Percentiles rank a stretch among this genome's conserved stretches.
Conservation (phyloP, 1,139 yeast species). For the Geotrichum reessii region DNA sequence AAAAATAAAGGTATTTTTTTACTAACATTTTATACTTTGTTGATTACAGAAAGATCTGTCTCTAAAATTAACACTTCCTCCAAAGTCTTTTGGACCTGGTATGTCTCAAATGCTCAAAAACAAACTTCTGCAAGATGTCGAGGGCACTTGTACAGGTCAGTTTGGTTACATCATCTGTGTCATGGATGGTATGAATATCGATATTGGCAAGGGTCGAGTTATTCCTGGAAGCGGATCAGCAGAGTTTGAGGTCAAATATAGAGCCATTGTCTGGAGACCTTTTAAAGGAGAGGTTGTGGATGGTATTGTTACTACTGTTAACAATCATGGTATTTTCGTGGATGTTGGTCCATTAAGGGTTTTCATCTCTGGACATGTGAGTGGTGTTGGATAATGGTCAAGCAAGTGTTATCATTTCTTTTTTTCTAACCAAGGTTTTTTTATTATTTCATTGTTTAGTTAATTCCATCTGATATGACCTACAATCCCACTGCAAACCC, state of each 20-base stretch:
- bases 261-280: slow-evolving; percentile 98
- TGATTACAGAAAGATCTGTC: slow-evolving; percentile 64
- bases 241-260: slow-evolving; percentile 89
- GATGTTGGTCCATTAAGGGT: slow-evolving; percentile 97
- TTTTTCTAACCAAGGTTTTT: neutral
- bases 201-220: slow-evolving; percentile 90
- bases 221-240: slow-evolving; percentile 91
- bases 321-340: slow-evolving; percentile 94
- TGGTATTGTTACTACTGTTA: slow-evolving; percentile 89
- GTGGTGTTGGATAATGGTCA: slow-evolving; percentile 14
- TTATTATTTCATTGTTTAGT: slow-evolving; percentile 26
- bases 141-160: slow-evolving; percentile 98
- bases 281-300: slow-evolving; percentile 98
- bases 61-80: slow-evolving; percentile 86
- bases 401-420: neutral
- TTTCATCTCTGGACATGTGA: slow-evolving; percentile 79
- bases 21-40: neutral
- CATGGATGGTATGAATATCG: slow-evolving; percentile 87
- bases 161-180: slow-evolving; percentile 97
- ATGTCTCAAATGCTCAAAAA: slow-evolving; percentile 91
- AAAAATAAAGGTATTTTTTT: neutral
- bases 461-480: slow-evolving; percentile 90
- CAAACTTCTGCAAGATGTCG: slow-evolving; percentile 88
- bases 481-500: slow-evolving; percentile 96
- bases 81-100: slow-evolving; percentile 95